Evolutionary conservation across 257 asterid species (phyloP), one percentile per base, ranked within the genome.

Genomic region (Nicotiana paniculata): DNA sequence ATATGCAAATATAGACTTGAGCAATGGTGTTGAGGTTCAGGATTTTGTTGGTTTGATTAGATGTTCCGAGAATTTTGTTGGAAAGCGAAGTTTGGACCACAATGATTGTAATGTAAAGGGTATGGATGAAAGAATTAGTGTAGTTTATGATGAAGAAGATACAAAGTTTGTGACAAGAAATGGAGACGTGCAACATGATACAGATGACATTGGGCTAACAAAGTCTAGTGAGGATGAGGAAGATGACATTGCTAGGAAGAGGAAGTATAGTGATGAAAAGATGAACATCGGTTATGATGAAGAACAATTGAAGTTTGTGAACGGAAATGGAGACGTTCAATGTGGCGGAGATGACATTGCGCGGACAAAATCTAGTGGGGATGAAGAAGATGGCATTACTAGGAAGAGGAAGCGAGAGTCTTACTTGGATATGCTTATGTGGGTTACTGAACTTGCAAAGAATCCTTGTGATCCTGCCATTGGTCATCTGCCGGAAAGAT

Each of bases 401-500:
- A 78, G 81, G 87, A 92, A 95, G 90, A 90, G 96, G 89, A 93
- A 90, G 82, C 90, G 86, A 2, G 92, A 84, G 61, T 83, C 87
- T 81, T 77, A n/a, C 72, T 7, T 12, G 4, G 85, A 65, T 17
- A 77, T 90, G 92, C 81, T 96, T 87, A 77, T 88, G 70, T 96
- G 98, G 98, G 84, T 95, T 43, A 32, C 74, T 17, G 58, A 30
- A 64, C 91, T 91, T 76, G 97, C 97, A 3, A 89, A 82, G 86
- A 90, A 95, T 85, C 98, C 98, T 43, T 89, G 92, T 51, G 81
- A 88, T 83, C 88, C 89, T 6, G 84, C 83, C 32, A 83, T 88
- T 75, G 95, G 87, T 48, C 43, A 82, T 2, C 75, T 96, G 35
- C 98, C 98, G 0, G 92, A 90, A 62, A 88, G 80, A 69, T 88